phyloP scores from a whole-genome alignment of 2,329 filamentous ascomycete species.

The Ophiognomonia clavigignenti-juglandacearum region DNA sequence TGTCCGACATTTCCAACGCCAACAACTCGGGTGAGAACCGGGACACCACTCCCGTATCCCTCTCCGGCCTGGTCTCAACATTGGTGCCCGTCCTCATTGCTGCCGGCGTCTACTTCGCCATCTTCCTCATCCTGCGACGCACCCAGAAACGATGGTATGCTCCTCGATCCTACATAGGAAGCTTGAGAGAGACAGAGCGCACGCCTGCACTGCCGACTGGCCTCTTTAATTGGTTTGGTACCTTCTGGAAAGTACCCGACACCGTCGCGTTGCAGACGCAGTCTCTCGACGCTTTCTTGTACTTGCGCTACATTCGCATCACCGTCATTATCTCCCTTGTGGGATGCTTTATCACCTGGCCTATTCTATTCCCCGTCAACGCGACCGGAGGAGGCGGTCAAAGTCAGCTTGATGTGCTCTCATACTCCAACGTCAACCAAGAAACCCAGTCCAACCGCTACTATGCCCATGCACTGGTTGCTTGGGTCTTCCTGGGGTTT shows the following conservation, averaged over 20 bases:
- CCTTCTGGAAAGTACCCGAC: conserved; percentile 66
- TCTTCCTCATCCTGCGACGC: conserved; percentile 41
- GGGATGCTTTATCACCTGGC: conserved; percentile 81
- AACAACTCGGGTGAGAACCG: not conserved
- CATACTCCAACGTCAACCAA: conserved; percentile 69
- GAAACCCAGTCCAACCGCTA: conserved; percentile 50
- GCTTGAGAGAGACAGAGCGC: conserved; percentile 45
- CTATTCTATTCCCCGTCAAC: conserved; percentile 81
- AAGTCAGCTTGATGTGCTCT: conserved; percentile 69
- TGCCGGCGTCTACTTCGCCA: conserved; percentile 34
- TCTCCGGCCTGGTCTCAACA: conserved; percentile 36
- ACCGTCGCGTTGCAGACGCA: conserved; percentile 51
- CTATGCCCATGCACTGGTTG: conserved; percentile 76
- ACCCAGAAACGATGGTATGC: conserved; percentile 44
- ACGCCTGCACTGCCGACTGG: conserved; percentile 56
- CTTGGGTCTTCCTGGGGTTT: conserved; percentile 82
- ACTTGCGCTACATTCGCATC: conserved; percentile 16
- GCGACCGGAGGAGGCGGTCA: conserved; percentile 67
- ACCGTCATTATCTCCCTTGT: conserved; percentile 61
- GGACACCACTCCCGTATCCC: conserved; percentile 1
- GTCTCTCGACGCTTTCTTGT: conserved; percentile 16
- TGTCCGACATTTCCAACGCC: not conserved
- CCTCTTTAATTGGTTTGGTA: conserved; percentile 61
- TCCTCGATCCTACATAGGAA: conserved; percentile 45
- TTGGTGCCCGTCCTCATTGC: conserved; percentile 32